A percentile compares a stretch with the other conserved stretches of the same genome.
Conservation (phyloP, 495 filamentous ascomycete genomes). For the Aspergillus diversus region DNA sequence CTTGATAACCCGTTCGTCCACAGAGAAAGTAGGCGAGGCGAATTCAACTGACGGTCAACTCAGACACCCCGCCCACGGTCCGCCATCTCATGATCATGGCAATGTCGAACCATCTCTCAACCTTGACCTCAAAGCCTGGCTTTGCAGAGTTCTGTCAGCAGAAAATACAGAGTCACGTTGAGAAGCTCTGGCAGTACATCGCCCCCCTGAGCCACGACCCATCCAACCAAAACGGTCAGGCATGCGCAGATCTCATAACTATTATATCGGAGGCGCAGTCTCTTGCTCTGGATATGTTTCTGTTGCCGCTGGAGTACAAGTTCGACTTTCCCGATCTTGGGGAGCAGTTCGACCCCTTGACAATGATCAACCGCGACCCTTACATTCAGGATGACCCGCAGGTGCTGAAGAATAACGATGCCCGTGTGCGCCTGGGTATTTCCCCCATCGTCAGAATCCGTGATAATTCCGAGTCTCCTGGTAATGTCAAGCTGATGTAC, state of each 20-base stretch:
- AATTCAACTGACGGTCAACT: neutral
- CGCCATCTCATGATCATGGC: constrained; percentile 24
- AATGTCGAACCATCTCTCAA: constrained; percentile 18
- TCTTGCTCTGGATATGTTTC: constrained; percentile 32
- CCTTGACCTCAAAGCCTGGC: constrained; percentile 13
- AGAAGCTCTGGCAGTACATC: constrained; percentile 27
- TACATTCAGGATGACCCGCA: constrained; percentile 18
- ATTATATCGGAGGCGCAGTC: constrained; percentile 31
- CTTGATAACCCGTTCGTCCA: neutral
- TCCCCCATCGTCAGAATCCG: constrained; percentile 22
- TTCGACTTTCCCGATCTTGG: constrained; percentile 31
- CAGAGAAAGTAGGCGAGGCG: no score
- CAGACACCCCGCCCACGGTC: constrained; percentile 20
- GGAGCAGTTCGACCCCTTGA: constrained; percentile 31
- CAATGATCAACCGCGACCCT: constrained; percentile 33
- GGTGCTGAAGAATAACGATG: constrained; percentile 16
- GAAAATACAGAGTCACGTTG: constrained; percentile 17
- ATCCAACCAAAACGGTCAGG: constrained; percentile 6
- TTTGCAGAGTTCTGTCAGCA: constrained; percentile 27
- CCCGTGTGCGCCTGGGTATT: constrained; percentile 21
- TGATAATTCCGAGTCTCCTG: constrained; percentile 16
- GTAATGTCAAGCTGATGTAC: constrained; percentile 17
- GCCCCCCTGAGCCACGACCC: constrained; percentile 22
- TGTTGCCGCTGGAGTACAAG: constrained; percentile 24
- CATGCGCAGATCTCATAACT: constrained; percentile 23